Evolutionary conservation across 257 asterid genomes (phyloP).

Genomic region (Salvia rosmarinus): DNA sequence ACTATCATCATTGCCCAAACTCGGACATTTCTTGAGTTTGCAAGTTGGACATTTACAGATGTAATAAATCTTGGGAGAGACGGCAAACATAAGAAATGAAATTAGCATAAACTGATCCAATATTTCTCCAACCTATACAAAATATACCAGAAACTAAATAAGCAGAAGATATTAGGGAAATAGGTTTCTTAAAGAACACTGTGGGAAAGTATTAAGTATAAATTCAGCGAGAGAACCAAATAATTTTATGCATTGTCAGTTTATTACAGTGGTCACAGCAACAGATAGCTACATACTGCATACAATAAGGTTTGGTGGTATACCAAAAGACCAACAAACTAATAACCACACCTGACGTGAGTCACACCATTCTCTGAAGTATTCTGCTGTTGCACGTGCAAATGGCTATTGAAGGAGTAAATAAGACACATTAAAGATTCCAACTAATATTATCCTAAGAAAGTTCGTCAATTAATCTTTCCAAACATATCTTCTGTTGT

Average conservation of each 20-base stretch:
- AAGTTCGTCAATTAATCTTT: neutral
- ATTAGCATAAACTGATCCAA: conserved; percentile 20
- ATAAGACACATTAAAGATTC: neutral
- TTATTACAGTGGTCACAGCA: neutral
- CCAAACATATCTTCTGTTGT: neutral
- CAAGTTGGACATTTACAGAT: conserved; percentile 10
- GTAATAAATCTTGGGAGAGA: conserved; percentile 16
- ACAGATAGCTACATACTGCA: neutral
- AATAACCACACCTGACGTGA: neutral
- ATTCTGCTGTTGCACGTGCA: neutral
- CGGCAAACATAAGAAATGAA: conserved; percentile 9
- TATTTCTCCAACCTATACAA: conserved; percentile 31
- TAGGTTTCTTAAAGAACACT: neutral
- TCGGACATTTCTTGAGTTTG: neutral
- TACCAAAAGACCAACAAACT: neutral
- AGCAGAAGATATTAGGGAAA: conserved; percentile 3
- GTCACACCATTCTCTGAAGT: neutral
- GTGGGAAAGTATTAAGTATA: neutral
- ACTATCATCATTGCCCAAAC: conserved; percentile 24
- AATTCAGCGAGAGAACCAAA: no score
- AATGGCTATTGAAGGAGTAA: conserved; percentile 3
- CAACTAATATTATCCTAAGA: neutral
- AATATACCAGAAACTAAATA: conserved; percentile 8
- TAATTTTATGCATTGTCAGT: neutral
- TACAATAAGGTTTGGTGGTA: conserved; percentile 1